These are phyloP conservation scores for Dittrichia graveolens DNA, from an alignment of 129 eudicot species.

Conservation along the genomic window DNA sequence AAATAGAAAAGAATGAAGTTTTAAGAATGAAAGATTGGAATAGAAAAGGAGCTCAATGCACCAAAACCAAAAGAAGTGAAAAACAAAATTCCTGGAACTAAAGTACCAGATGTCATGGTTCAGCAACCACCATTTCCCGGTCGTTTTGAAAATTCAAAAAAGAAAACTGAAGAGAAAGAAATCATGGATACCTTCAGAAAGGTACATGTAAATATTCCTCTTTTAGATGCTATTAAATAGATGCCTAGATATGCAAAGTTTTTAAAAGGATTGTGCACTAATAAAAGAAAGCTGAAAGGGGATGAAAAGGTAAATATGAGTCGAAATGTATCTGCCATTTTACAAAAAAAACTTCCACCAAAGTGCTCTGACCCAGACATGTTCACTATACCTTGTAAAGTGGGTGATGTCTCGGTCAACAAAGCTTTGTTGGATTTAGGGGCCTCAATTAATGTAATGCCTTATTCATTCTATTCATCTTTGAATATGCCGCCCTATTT, in stretches of 20 bases:
- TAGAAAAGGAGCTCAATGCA: background rate
- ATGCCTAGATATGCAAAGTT: conserved; percentile 19
- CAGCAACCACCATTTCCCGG: background rate
- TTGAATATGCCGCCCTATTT: conserved; percentile 3
- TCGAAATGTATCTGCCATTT: background rate
- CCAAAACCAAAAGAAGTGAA: too few relatives aligned
- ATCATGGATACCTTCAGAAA: background rate
- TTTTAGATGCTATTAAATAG: conserved; percentile 11
- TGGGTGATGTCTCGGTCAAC: too few relatives aligned
- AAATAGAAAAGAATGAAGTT: too few relatives aligned
- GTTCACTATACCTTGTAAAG: too few relatives aligned
- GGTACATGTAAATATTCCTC: too few relatives aligned
- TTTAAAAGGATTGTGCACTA: background rate
- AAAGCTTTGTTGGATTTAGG: too few relatives aligned
- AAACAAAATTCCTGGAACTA: too few relatives aligned
- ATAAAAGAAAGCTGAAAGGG: conserved; percentile 5
- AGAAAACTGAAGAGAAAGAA: background rate
- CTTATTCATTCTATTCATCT: background rate
- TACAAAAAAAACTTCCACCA: conserved; percentile 14
- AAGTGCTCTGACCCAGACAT: too few relatives aligned
- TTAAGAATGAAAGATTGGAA: too few relatives aligned
- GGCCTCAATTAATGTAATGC: background rate
- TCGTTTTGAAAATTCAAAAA: background rate
- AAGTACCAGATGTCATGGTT: too few relatives aligned
- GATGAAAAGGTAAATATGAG: background rate